Percentiles rank a stretch among this genome's conserved stretches.
phyloP scores from a whole-genome alignment of 305 asterid genomes.

The Solanum chacoense region DNA sequence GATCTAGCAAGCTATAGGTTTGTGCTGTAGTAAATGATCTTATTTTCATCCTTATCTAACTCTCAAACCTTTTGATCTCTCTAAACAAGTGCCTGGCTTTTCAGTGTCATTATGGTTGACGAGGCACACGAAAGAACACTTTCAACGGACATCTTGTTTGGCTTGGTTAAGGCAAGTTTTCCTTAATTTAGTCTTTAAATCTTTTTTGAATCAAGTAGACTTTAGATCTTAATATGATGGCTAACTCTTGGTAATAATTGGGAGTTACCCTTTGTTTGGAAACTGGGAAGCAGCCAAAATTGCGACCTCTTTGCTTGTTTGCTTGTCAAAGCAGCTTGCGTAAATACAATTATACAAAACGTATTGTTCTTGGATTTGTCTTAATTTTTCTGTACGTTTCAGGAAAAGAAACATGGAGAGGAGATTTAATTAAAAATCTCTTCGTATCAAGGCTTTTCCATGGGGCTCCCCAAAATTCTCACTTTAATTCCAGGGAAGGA shows the following conservation, averaged over 20 bases:
- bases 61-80: neutral
- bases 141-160: constrained; percentile 85
- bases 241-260: neutral
- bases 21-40: neutral
- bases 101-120: constrained; percentile 82
- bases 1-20: constrained; percentile 67
- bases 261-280: neutral
- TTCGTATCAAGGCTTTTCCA: neutral
- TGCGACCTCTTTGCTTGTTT: neutral
- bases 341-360: neutral
- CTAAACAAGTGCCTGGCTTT: neutral
- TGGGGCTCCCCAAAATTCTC: neutral
- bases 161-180: constrained; percentile 61
- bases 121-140: constrained; percentile 95
- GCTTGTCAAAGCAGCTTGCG: neutral
- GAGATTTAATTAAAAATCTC: neutral
- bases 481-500: neutral
- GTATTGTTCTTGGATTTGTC: neutral
- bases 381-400: neutral
- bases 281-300: neutral
- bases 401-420: neutral
- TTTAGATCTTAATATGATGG: neutral
- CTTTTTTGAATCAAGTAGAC: neutral
- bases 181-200: neutral
- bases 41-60: neutral